Base-by-base conservation (phyloP, 768 basidiomycete species). In the Pleurotus giganteus region DNA sequence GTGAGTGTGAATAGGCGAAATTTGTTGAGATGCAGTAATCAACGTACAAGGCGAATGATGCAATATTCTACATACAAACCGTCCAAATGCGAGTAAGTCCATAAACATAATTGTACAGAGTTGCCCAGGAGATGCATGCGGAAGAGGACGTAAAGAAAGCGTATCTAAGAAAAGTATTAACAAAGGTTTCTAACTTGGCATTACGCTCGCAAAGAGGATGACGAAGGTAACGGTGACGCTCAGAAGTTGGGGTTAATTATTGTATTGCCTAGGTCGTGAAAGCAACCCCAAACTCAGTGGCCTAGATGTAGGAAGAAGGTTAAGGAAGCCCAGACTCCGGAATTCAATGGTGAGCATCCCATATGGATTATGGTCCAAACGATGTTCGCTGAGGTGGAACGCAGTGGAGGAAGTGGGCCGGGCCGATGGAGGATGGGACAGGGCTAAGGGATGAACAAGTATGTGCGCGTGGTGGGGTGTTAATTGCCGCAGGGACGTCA, bases 41-140 rank as follows among this genome's bases (percentile, higher is more conserved):
- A n/a, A n/a, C n/a, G n/a, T n/a, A n/a, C n/a, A n/a, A n/a, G n/a
- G n/a, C n/a, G 46, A 29, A 47, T 17, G 29, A 27, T 47, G 46
- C 23, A 27, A 9, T 28, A 15, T 28, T 47, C 46, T 47, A 47
- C 46, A 47, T 47, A 47, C 46, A 47, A 27, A 47, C 27, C 17
- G 29, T 47, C 46, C 46, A 27, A 41, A 41, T 41, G 39, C 39
- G 19, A 41, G 39, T 41, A 17, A 41, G 39, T 41, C 39, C 39
- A 41, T 41, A 41, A 15, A 41, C 39, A 41, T 41, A 41, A 41
- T 41, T 45, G 44, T 45, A 45, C 4, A 45, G 44, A 28, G 19
- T 23, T 28, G 44, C 39, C 39, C 39, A 45, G 26, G 26, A 23
- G 19, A 26, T 28, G 17, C 17, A 19, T 45, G 9, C 8, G 6